These are phyloP conservation scores for Nevesoporus exiguus DNA, from an alignment of 768 basidiomycete genomes.

Conservation along the genomic window DNA sequence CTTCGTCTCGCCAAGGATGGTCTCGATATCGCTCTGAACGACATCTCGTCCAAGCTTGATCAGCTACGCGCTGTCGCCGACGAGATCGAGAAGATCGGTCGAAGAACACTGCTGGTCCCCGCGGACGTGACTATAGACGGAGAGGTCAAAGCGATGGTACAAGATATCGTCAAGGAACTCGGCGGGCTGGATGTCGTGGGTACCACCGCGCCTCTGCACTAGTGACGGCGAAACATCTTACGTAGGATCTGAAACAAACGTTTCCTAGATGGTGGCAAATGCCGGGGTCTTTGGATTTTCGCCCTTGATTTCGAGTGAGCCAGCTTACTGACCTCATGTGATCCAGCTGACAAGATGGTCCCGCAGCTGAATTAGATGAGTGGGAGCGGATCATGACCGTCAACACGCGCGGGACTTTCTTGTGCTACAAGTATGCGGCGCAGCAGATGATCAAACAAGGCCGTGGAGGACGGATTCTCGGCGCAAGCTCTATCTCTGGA, in stretches of 20 bases:
- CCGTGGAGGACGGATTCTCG: conserved; percentile 52
- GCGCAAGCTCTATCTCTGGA: conserved; percentile 21
- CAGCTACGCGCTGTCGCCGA: not conserved
- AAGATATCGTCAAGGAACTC: conserved; percentile 24
- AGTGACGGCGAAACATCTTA: not conserved
- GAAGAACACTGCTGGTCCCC: conserved; percentile 16
- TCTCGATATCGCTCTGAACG: conserved; percentile 3
- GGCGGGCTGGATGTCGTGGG: conserved; percentile 18
- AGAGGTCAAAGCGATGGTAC: conserved; percentile 41
- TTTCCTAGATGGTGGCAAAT: conserved; percentile 16
- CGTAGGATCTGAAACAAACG: not conserved
- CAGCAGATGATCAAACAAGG: conserved; percentile 54
- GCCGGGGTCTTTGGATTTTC: not conserved
- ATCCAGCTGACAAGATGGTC: not conserved
- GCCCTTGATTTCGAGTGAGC: conserved; percentile 3
- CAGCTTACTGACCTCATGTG: too few relatives aligned
- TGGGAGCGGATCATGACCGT: conserved; percentile 43
- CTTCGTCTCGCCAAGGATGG: conserved; percentile 1
- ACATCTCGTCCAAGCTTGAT: not conserved
- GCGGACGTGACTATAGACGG: conserved; percentile 42
- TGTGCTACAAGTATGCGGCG: conserved; percentile 62
- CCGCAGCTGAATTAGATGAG: not conserved
- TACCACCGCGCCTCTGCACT: not conserved
- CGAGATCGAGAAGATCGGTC: not conserved
- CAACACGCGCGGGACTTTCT: conserved; percentile 54